Base-by-base conservation (phyloP, 805 yeast species). In the Saccharomycopsis amapae region DNA sequence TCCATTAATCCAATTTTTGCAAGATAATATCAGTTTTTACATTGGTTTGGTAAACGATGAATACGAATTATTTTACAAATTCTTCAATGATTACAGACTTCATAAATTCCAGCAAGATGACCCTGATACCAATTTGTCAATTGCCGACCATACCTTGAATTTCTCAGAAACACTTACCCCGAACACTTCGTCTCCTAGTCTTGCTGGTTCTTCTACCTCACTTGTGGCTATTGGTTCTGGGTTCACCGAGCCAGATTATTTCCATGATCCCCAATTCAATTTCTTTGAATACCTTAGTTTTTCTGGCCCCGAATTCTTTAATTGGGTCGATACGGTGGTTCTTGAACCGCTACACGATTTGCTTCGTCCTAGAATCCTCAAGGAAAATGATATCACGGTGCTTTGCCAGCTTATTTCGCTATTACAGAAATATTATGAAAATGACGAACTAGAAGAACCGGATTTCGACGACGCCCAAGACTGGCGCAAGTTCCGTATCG, bases 261-360 rank as follows among this genome's bases (percentile, higher is more conserved):
- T 38, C 5, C 40, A 33, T 12, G 48, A 47, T 34, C 53, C 53
- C 12, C 46, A 47, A n/a, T 50, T 47, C 34, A 44, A 50, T 30
- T 47, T 35, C n/a, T 20, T 22, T 13, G 42, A 47, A 18, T 50
- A 28, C 36, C 30, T 44, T n/a, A 34, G 23, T 5, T 50, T 44
- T 44, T 51, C 43, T 2, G n/a, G 22, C 12, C 48, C 58, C 42
- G 56, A 57, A 19, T 59, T 85, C 39, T 72, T 74, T 46, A 62
- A 65, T 5, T 86, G 85, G 79, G 73, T 84, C 49, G 75, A 72
- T 38, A 25, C 15, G 12, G 71, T 69, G 20, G 55, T 87, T 3
- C 68, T 85, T 26, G 96, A 87, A 31, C 93, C 96, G 0, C 63
- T 89, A 22, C 84, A 88, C 56, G 90, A 85, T 52, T 62, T 70